Base-by-base conservation (phyloP, 2,329 filamentous ascomycete genomes). In the Aspergillus pseudotamarii region DNA sequence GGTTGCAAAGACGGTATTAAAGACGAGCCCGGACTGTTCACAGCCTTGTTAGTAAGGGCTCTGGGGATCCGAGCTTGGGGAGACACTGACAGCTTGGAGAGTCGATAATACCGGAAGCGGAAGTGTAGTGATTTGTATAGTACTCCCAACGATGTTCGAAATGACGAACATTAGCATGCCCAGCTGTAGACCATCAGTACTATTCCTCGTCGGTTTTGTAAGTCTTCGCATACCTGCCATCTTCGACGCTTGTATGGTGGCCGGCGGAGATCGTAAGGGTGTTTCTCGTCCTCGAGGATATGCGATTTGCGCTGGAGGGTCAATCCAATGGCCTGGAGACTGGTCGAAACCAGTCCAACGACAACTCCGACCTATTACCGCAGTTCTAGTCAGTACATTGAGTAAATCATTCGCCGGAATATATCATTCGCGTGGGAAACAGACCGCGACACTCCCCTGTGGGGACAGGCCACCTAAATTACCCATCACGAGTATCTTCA, bases 291-390 rank as follows among this genome's bases (percentile, higher is more conserved):
- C 83, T 99, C 95, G 75, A 98, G 89, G 70, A 99, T 90, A 81
- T 99, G 95, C 67, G 95, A 98, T 81, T 99, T 98, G 77, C 95
- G 92, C 81, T 99, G 95, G 30, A 99, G 86, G 36, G 95, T 99
- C 68, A 99, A 86, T 69, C 95, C 95, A 72, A 99, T 84, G 77
- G 94, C 97, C 79, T 99, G 95, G 28, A 98, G 88, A 77, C 93
- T 95, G 64, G 95, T 97, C 63, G 94, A 98, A 71, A 97, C 78
- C 68, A 99, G 86, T 71, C 95, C 95, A 75, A 97, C 94, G 67
- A 97, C 80, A 75, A 99, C 93, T 74, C 95, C 95, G 75, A 98
- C 86, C 93, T 96, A 75, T 59, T 64, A 14, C 57, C 64, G 30
- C 57, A 51, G 28, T 59, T 45, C 56, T 30, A 63, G 59, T 75